Evolutionary conservation across 352 stramenopile species (phyloP).

Genomic region (Pythium monospermum): DNA sequence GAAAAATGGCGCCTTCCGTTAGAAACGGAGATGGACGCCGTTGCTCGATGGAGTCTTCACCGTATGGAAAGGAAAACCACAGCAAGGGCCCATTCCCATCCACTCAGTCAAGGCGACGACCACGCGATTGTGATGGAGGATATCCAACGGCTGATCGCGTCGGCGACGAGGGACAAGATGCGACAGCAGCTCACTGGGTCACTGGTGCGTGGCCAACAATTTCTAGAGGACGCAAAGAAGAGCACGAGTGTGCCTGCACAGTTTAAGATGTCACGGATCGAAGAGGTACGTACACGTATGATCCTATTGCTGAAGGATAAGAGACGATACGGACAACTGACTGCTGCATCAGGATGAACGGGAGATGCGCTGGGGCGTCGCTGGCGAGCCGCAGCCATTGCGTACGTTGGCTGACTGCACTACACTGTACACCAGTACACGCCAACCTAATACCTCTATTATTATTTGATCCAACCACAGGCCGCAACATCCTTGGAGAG

Average conservation of each 20-base stretch:
- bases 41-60: neutral
- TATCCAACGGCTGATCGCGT: neutral
- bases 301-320: neutral
- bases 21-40: neutral
- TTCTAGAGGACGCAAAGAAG: too few species aligned
- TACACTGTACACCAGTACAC: neutral
- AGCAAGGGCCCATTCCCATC: neutral
- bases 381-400: slow-evolving; percentile 17
- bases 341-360: slow-evolving; percentile 21
- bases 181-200: neutral
- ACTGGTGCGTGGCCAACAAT: neutral
- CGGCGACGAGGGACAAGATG: neutral
- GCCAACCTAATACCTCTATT: neutral
- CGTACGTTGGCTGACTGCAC: slow-evolving; percentile 12
- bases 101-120: neutral
- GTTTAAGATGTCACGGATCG: neutral
- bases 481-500: slow-evolving; percentile 24
- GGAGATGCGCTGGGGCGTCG: slow-evolving; percentile 20
- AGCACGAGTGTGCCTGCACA: neutral
- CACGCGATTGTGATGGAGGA: neutral
- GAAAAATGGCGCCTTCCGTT: neutral
- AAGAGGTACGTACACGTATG: slow-evolving; percentile 4
- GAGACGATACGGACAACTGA: too few species aligned
- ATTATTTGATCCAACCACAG: slow-evolving; percentile 1
- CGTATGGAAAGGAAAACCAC: too few species aligned